phyloP scores from a whole-genome alignment of 805 yeast species.

The Saturnispora zaruensis region DNA sequence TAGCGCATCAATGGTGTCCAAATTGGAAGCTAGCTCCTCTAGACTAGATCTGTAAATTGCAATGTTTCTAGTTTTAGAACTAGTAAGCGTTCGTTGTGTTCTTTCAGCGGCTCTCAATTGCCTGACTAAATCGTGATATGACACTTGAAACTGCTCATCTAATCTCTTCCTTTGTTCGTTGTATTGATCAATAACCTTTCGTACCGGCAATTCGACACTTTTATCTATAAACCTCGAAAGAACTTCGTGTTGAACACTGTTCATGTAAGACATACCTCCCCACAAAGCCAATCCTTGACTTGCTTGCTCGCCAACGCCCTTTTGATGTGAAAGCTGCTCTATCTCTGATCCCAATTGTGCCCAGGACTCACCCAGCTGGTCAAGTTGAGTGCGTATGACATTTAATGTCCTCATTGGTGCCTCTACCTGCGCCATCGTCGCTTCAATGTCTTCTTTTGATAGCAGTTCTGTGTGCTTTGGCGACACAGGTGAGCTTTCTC shows the following conservation, averaged over 20 bases:
- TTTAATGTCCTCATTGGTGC: slow-evolving; percentile 40
- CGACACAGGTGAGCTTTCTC: background rate
- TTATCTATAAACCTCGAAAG: slow-evolving; percentile 48
- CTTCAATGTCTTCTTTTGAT: slow-evolving; percentile 39
- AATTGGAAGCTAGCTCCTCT: slow-evolving; percentile 57
- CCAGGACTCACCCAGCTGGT: slow-evolving; percentile 47
- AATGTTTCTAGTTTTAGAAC: slow-evolving; percentile 54
- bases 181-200: slow-evolving; percentile 37
- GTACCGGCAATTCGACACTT: slow-evolving; percentile 49
- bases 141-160: slow-evolving; percentile 45
- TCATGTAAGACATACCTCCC: slow-evolving; percentile 67
- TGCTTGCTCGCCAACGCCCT: slow-evolving; percentile 46
- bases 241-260: slow-evolving; percentile 71
- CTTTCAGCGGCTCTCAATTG: slow-evolving; percentile 52
- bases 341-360: slow-evolving; percentile 64
- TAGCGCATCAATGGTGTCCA: slow-evolving; percentile 69
- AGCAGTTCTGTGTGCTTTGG: slow-evolving; percentile 26
- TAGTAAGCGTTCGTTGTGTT: slow-evolving; percentile 50
- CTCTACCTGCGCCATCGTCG: slow-evolving; percentile 41
- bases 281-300: slow-evolving; percentile 62
- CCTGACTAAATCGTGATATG: slow-evolving; percentile 44
- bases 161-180: slow-evolving; percentile 35
- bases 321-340: slow-evolving; percentile 53
- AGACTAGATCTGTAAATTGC: slow-evolving; percentile 60
- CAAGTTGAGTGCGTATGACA: slow-evolving; percentile 39